Evolutionary conservation across 345 rosid species (phyloP), one percentile per base, ranked within the genome.

Genomic region (Cardamine occulta): DNA sequence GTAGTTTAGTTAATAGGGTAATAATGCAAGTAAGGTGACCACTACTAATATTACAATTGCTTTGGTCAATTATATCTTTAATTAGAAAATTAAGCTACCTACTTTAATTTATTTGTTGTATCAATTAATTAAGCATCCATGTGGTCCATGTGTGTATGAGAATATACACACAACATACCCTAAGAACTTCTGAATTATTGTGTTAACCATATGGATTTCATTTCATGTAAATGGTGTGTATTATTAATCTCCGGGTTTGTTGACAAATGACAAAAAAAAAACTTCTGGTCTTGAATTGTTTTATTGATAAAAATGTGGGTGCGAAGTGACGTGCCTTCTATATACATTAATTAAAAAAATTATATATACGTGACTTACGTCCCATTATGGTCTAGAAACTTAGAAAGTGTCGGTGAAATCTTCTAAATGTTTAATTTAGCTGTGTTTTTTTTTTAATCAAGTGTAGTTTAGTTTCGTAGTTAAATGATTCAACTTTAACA

Each of bases 131-230:
- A 73, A 72, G 55, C 67, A 11, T 37, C 68, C 76, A 77, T 47
- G 75, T 76, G 75, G 74, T 69, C 70, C 74, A 63, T 63, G 44
- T 76, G 80, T 54, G 67, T 48, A 9, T 53, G 34, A 54, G 60
- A 55, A 65, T 49, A 55, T 70, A 24, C 28, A 47, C 54, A 56
- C 49, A 47, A 47, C 60, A 48, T 34, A 62, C 65, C 17, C 28
- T 23, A 26, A 39, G 28, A 31, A 31, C 63, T 15, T 61, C 8
- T 31, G 34, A 70, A 62, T 63, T 5, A 52, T 53, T 60, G 53
- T 14, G n/a, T 10, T 10, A 28, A 13, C 53, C 17, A 75, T 28
- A 28, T 15, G 23, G 48, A 2, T 56, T 23, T 17, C 15, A 6
- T 8, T 57, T 5, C 60, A 58, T 48, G 68, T 68, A 21, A 53